Base-by-base conservation (phyloP, 106 monocot genomes). In the Acorus gramineus region DNA sequence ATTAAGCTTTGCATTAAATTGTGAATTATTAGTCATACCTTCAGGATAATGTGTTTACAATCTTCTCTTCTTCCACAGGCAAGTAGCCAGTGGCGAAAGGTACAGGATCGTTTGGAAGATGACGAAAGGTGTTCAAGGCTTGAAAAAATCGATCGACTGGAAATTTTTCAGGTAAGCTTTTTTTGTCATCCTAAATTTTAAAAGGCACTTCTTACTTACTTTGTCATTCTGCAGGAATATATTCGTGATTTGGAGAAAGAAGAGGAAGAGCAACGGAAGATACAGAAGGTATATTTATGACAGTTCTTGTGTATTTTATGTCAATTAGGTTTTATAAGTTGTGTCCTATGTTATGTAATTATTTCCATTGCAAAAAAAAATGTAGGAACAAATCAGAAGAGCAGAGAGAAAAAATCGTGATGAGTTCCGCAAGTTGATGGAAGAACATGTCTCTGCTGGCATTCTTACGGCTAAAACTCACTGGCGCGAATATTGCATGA, bases 401-500 rank as follows among this genome's bases (percentile, higher is more conserved):
- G 65, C 46, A 61, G 98, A 99, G 62, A 76, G 98, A 14, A 92
- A 89, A 77, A 92, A 99, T 6, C 92, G 98, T 69, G 98, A 99
- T 69, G 85, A 81, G 60, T 89, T 92, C 56, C 85, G 98, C 9
- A 89, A 78, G 66, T 68, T 99, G 73, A 78, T 99, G 86, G 98
- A 92, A 69, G 85, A 69, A 53, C 88, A 99, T 65, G 68, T 86
- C 70, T 58, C 80, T 66, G 43, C 77, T 45, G 98, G 92, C 47
- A 60, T 70, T 59, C 79, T 99, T 60, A 92, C 83, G 12, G 92
- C 98, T 66, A 99, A 81, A 77, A 99, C 92, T 57, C 85, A 79
- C 63, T 99, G 98, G 98, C 79, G 85, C 50, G 92, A 99, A 53
- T 99, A 99, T 61, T 99, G 85, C 62, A 73, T 80, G 59, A 92